phyloP scores from a whole-genome alignment of 2,329 filamentous ascomycete genomes.

The Phaeosphaeriaceae sp. region DNA sequence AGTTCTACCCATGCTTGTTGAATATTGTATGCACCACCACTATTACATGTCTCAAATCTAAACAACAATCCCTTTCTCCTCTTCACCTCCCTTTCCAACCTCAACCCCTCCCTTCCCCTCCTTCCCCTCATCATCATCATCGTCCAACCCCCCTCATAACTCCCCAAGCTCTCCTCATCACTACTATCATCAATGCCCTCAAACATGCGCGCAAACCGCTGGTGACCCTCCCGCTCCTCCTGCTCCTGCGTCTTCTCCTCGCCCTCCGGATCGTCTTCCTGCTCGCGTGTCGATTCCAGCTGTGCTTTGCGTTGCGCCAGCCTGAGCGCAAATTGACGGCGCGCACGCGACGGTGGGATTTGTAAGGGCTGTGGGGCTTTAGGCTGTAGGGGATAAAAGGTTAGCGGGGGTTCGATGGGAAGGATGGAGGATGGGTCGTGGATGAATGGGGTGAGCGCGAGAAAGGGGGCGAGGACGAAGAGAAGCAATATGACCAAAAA shows the following conservation, averaged over 20 bases:
- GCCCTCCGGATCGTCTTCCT: slow-evolving; percentile 24
- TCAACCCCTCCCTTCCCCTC: background rate
- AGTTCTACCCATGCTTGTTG: background rate
- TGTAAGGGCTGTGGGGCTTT: slow-evolving; percentile 68
- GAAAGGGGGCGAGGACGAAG: slow-evolving; percentile 1
- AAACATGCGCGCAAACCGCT: slow-evolving; percentile 43
- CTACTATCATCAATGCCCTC: slow-evolving; percentile 41
- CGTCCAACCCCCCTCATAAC: slow-evolving; percentile 5
- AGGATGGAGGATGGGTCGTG: background rate
- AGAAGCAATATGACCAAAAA: slow-evolving; percentile 8
- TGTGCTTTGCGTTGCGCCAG: slow-evolving; percentile 62
- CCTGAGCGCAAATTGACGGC: slow-evolving; percentile 87
- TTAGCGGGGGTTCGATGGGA: slow-evolving; percentile 28
- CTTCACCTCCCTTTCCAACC: background rate
- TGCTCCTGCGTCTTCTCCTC: slow-evolving; percentile 29
- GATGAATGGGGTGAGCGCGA: slow-evolving; percentile 51
- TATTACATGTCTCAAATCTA: background rate
- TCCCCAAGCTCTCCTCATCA: slow-evolving; percentile 32
- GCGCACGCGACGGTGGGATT: slow-evolving; percentile 83
- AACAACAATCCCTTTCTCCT: background rate
- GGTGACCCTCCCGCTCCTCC: slow-evolving; percentile 40
- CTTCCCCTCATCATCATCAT: slow-evolving; percentile 13
- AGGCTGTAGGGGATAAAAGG: slow-evolving; percentile 9
- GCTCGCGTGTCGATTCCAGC: slow-evolving; percentile 32
- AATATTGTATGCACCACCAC: background rate